Evolutionary conservation across 2,329 filamentous ascomycete genomes (phyloP).

Genomic region (Aciculosporium take): DNA sequence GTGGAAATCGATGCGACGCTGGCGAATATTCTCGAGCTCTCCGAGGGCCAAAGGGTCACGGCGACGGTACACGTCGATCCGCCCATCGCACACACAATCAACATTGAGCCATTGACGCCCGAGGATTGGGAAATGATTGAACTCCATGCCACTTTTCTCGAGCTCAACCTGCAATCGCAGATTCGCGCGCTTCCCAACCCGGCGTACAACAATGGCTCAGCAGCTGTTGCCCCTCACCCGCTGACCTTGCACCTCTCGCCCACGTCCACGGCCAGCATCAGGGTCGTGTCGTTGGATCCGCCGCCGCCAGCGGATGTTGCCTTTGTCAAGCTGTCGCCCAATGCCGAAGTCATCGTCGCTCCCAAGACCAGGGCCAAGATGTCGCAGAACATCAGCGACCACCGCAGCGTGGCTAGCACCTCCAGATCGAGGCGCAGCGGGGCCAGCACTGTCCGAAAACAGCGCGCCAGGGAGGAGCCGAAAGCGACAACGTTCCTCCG

Average conservation of each 20-base stretch:
- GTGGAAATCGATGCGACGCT: conserved; percentile 84
- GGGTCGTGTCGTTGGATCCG: conserved; percentile 70
- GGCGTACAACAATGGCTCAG: conserved; percentile 38
- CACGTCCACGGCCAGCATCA: conserved; percentile 87
- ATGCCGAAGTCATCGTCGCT: conserved; percentile 93
- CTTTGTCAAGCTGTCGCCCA: conserved; percentile 85
- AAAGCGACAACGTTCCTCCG: conserved; percentile 62
- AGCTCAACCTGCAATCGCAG: conserved; percentile 84
- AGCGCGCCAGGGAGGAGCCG: conserved; percentile 46
- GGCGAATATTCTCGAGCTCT: conserved; percentile 60
- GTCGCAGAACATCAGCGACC: conserved; percentile 54
- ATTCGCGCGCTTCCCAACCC: conserved; percentile 90
- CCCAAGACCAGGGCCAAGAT: conserved; percentile 72
- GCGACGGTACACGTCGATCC: conserved; percentile 72
- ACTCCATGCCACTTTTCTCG: conserved; percentile 86
- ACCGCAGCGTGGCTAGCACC: conserved; percentile 63
- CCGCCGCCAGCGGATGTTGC: conserved; percentile 50
- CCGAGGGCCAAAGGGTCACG: conserved; percentile 67
- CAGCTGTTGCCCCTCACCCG: conserved; percentile 51
- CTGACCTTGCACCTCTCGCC: conserved; percentile 87
- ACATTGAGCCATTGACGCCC: conserved; percentile 88
- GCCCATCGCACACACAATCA: conserved; percentile 80
- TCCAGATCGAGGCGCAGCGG: conserved; percentile 69
- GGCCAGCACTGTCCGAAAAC: conserved; percentile 52
- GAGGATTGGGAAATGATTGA: conserved; percentile 99